Evolutionary conservation across 164 flowering plant genomes (phyloP), one percentile per base, ranked within the genome.

Genomic region (Santalum album): DNA sequence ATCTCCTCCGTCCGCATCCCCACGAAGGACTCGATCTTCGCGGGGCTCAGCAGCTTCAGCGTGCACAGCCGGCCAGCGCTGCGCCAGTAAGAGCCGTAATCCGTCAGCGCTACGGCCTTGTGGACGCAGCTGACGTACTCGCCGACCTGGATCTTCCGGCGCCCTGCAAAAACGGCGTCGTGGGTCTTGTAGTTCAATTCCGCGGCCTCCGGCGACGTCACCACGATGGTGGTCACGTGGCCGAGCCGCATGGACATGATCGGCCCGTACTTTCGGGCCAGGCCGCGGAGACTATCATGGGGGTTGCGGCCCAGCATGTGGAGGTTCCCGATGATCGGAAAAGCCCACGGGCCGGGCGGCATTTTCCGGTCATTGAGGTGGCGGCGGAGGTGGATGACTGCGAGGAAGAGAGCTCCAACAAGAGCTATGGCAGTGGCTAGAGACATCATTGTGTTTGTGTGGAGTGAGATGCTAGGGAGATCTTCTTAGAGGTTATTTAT

Each of bases 21-120:
- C 27, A 24, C 55, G 29, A 66, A 62, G 0, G 53, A 49, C 7
- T 64, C 68, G 5, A 64, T 55, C 43, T 66, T 71, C 0, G 24
- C 11, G 21, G 19, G 51, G 27, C 55, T 66, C 7, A 71, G 61
- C 0, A 71, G 55, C 54, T 66, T 53, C n/a, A 65, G 1, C 16
- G 62, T 58, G 45, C 72, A 68, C 6, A 68, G 1, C 18, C 45
- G 63, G 19, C 68, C 43, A 4, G 55, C 18, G 35, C 51, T 27
- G 6, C 76, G 62, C 70, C 70, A 72, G 18, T 72, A 65, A 0
- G 68, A 24, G 17, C 76, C 72, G 26, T 72, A 68, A 7, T 55
- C n/a, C 0, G 60, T 0, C 24, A 61, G 53, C 6, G 25, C 27
- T 46, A 72, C 1, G 51, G 44, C 67, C n/a, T 47, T 58, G 1